Base-by-base conservation (phyloP, 306 rosid genomes). In the Vigna nakashimae region DNA sequence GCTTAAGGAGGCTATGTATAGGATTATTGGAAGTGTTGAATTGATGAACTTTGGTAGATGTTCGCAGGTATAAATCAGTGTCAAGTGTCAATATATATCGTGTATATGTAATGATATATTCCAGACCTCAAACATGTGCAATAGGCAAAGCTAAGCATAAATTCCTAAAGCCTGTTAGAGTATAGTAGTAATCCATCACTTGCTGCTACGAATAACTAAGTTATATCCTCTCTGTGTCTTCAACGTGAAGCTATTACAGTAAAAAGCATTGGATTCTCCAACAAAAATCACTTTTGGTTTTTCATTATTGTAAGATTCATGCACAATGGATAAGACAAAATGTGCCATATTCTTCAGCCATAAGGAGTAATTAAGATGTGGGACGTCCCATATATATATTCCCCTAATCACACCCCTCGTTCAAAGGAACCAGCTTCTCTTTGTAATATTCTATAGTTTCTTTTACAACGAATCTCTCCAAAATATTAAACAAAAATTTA, bases 211-310 rank as follows among this genome's bases (percentile, higher is more conserved):
- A 73, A 72, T 42, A 71, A 43, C 71, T 1, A 50, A 73, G 71
- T 52, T 76, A 86, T 80, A 42, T 43, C 55, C 72, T 4, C 82
- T 36, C 40, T 79, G 75, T 78, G 52, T 64, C 95, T 90, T 90
- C 82, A 85, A 85, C 73, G 74, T 81, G 87, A 90, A 90, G 96
- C 85, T 63, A 81, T 73, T 59, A 59, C 89, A 84, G 82, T 81
- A 63, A 82, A 77, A 76, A 80, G 91, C 91, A 90, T 90, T 85
- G 80, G 96, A 90, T 90, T 88, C 96, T 82, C 88, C 89, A 84
- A 90, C 86, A 84, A 76, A 72, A 84, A 82, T 22, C 63, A 49
- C 84, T 69, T 80, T 76, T 63, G 63, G 72, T 71, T 83, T 42
- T 80, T 76, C 9, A 53, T 62, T 82, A 75, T 85, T 66, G 82